Evolutionary conservation across 129 eudicot species (phyloP).

Genomic region (Pulicaria dysenterica): DNA sequence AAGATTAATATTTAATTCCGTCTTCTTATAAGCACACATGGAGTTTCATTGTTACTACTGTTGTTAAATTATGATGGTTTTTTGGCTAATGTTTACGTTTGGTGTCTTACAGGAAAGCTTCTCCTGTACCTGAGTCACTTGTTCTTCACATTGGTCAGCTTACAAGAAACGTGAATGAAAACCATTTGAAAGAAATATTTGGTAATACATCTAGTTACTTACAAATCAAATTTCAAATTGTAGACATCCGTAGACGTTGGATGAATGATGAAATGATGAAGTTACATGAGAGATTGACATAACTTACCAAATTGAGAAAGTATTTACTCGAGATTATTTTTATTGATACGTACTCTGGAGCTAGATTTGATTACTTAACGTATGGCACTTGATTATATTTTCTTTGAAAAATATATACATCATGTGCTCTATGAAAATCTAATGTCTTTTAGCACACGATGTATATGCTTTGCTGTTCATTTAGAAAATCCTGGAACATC

Average conservation of each 20-base stretch:
- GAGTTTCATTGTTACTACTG: conserved; percentile 1
- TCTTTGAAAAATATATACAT: no score
- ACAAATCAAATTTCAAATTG: background rate
- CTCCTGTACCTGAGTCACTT: conserved; percentile 78
- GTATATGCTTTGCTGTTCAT: no score
- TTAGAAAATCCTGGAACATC: no score
- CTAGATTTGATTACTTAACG: background rate
- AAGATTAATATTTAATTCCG: background rate
- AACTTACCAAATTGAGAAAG: background rate
- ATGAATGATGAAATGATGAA: background rate
- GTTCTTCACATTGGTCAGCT: conserved; percentile 89
- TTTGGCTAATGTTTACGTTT: no score
- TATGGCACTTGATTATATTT: background rate
- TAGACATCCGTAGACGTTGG: background rate
- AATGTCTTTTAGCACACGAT: no score
- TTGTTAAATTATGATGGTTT: background rate
- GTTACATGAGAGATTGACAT: background rate
- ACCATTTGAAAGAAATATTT: conserved; percentile 87
- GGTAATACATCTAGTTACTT: conserved; percentile 43
- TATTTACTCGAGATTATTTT: background rate
- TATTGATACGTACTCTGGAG: background rate
- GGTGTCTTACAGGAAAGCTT: conserved; percentile 60
- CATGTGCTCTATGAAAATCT: background rate
- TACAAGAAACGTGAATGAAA: conserved; percentile 89
- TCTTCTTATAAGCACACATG: background rate